Base-by-base conservation (phyloP, 1,139 yeast genomes). In the Petasospora fabianii region DNA sequence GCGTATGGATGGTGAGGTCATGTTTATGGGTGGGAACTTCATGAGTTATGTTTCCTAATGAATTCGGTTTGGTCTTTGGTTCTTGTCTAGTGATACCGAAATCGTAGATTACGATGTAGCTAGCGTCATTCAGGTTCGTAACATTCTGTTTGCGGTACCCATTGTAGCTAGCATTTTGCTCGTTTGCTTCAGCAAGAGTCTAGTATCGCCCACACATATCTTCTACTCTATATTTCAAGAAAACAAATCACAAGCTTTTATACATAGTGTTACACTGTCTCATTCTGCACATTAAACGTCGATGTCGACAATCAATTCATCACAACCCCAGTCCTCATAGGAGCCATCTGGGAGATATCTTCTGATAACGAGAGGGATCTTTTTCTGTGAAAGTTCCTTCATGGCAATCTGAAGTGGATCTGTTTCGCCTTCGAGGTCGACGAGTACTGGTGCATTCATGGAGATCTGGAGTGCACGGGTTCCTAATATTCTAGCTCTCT, bases 321-420 rank as follows among this genome's bases (percentile, higher is more conserved):
- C 97, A 59, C 96, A 94, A 35, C 96, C 95, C 98, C 98, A 92
- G 62, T 92, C 99, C 65, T 92, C 99, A 57, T 80, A 92, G 35
- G 95, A 80, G 7, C 97, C 96, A 62, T 94, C 98, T 1, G 99
- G 98, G 55, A 92, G 73, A 61, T 88, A 94, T 64, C 99, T 77
- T 73, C 99, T 80, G 39, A 92, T 86, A 34, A 94, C 96, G 58
- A 92, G 72, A 2, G 98, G 99, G 42, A 94, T 88, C 64, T 90
- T 92, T 65, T 87, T 83, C 62, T 92, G 97, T 2, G 95, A 77
- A 51, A 92, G 74, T 64, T 92, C 99, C 65, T 94, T 92, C 88
- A 88, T 84, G 45, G 99, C 97, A 46, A 92, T 92, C 63, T 90
- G 96, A 58, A 92, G 71, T n/a, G 99, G 98, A 63, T 92, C 99